Percentiles rank a stretch among this genome's conserved stretches.
Conservation (phyloP, 495 filamentous ascomycete species). For the Rusavskia elegans region DNA sequence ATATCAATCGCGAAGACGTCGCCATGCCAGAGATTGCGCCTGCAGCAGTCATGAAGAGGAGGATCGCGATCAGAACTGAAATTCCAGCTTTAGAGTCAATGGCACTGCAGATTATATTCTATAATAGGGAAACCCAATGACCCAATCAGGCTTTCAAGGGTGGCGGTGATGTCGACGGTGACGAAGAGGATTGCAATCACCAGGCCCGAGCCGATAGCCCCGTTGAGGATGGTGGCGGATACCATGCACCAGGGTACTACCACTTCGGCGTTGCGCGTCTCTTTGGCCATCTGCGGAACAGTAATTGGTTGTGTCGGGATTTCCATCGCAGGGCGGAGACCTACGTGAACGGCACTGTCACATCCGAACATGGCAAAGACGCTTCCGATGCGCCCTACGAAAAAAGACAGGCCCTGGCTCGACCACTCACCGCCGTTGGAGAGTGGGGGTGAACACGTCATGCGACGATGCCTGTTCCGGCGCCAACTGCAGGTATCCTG, state of each 20-base stretch:
- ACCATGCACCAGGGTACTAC: conserved; percentile 32
- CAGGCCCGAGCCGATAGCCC: conserved; percentile 33
- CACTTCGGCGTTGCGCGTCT: conserved; percentile 29
- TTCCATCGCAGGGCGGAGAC: neutral
- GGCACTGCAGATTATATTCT: conserved; percentile 29
- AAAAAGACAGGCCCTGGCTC: conserved; percentile 26
- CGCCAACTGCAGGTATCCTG: conserved; percentile 4
- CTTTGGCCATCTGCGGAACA: conserved; percentile 34
- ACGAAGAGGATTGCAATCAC: conserved; percentile 32
- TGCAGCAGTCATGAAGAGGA: conserved; percentile 26
- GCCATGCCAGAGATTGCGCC: conserved; percentile 30
- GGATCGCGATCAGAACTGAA: conserved; percentile 26
- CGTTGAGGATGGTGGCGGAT: conserved; percentile 30
- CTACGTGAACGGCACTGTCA: conserved; percentile 27
- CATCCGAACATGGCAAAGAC: conserved; percentile 28
- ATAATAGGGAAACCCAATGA: conserved; percentile 36
- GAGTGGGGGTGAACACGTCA: conserved; percentile 32
- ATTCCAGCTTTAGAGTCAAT: conserved; percentile 26
- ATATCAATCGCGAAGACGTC: conserved; percentile 34
- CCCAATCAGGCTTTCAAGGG: conserved; percentile 19
- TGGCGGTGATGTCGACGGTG: conserved; percentile 24
- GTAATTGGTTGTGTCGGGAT: neutral
- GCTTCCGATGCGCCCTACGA: conserved; percentile 25
- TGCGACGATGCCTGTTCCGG: conserved; percentile 15
- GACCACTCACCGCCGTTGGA: conserved; percentile 30